Evolutionary conservation across 2,329 filamentous ascomycete genomes (phyloP).

Genomic region (Penicillium sp.): DNA sequence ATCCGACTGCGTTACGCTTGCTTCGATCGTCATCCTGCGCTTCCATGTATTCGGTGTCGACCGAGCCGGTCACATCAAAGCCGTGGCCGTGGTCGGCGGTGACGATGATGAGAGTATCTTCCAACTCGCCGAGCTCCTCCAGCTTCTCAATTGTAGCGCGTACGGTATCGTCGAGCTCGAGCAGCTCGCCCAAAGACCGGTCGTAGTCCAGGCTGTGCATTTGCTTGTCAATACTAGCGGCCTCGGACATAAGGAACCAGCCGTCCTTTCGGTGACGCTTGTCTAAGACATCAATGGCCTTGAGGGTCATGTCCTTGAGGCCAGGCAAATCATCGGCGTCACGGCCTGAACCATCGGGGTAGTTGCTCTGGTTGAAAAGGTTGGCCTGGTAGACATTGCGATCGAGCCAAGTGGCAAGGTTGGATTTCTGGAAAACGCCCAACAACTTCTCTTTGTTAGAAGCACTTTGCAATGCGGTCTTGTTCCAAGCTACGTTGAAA

Average conservation of each 20-base stretch:
- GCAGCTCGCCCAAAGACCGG: conserved; percentile 76
- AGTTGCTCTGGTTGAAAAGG: conserved; percentile 63
- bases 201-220: conserved; percentile 87
- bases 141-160: conserved; percentile 72
- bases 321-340: conserved; percentile 74
- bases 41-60: conserved; percentile 74
- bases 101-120: conserved; percentile 76
- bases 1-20: conserved; percentile 73
- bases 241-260: conserved; percentile 86
- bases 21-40: conserved; percentile 64
- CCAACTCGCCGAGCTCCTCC: conserved; percentile 61
- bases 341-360: conserved; percentile 63
- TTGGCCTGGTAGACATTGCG: conserved; percentile 76
- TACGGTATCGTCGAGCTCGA: conserved; percentile 82
- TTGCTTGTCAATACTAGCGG: conserved; percentile 83
- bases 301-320: conserved; percentile 85
- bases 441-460: conserved; percentile 64
- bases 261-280: conserved; percentile 65
- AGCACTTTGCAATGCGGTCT: conserved; percentile 63
- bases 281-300: conserved; percentile 77
- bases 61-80: conserved; percentile 80
- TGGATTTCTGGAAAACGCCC: conserved; percentile 72
- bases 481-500: conserved; percentile 72
- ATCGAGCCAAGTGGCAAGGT: conserved; percentile 83
- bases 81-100: conserved; percentile 89